These are phyloP conservation scores for Lactifluus volemus DNA, from an alignment of 768 basidiomycete species.

Conservation along the genomic window DNA sequence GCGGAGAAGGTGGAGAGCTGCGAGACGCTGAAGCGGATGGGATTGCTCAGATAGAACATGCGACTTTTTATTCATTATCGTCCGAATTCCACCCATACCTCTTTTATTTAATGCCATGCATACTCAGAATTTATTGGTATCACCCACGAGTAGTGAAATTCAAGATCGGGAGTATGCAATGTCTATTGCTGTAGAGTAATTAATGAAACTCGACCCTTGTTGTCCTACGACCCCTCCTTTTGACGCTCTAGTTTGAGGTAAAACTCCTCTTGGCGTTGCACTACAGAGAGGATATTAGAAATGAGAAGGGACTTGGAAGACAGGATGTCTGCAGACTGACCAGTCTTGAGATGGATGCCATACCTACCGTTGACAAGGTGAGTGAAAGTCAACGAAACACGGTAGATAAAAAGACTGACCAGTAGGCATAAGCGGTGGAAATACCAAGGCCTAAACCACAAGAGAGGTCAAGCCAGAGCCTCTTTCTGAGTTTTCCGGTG, in stretches of 20 bases:
- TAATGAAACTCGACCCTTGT: neutral
- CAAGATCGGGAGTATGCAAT: neutral
- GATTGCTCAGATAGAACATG: conserved; percentile 36
- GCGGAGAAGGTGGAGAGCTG: conserved; percentile 66
- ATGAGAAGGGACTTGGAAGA: neutral
- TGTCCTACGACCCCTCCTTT: conserved; percentile 26
- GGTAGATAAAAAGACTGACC: conserved; percentile 45
- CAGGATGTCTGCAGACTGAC: conserved; percentile 37
- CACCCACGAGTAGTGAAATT: neutral
- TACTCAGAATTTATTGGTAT: neutral
- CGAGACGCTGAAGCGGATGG: conserved; percentile 61
- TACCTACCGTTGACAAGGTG: conserved; percentile 48
- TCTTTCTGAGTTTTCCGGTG: conserved; percentile 89
- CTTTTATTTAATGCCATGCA: neutral
- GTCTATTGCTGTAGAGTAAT: neutral
- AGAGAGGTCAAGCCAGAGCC: conserved; percentile 79
- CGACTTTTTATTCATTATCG: neutral
- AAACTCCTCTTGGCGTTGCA: conserved; percentile 74
- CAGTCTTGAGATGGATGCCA: conserved; percentile 62
- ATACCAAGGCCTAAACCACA: conserved; percentile 70
- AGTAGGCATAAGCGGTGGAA: conserved; percentile 69
- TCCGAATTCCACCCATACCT: conserved; percentile 1
- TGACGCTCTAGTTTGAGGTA: conserved; percentile 78
- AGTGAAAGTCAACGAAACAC: conserved; percentile 17
- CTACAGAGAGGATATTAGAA: conserved; percentile 32